These are phyloP conservation scores for Carex scoparia DNA, from an alignment of 176 grass and related monocot genomes.

Conservation along the genomic window DNA sequence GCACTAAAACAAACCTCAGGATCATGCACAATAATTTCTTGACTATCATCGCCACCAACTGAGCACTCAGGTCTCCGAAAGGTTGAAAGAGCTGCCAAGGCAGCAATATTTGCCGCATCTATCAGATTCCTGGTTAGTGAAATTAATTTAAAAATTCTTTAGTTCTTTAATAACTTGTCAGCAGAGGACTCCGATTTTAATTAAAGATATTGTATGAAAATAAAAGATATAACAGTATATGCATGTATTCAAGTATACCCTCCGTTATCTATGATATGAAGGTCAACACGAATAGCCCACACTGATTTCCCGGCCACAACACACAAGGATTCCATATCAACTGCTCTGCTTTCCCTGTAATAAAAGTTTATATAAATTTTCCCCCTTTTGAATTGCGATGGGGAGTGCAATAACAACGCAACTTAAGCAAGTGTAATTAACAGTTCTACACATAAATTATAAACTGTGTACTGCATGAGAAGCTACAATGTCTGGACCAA, in stretches of 20 bases:
- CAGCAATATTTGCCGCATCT: constrained; percentile 88
- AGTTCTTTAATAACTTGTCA: not conserved
- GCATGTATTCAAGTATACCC: constrained; percentile 46
- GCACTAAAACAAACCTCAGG: constrained; percentile 44
- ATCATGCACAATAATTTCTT: constrained; percentile 75
- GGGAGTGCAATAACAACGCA: not conserved
- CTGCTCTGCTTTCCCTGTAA: constrained; percentile 79
- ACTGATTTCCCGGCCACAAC: constrained; percentile 85
- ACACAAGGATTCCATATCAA: constrained; percentile 97
- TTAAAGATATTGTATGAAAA: not conserved
- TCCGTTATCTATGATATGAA: constrained; percentile 98
- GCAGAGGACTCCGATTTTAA: not conserved
- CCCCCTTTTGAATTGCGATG: not conserved
- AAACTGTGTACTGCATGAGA: not conserved
- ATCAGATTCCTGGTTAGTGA: constrained; percentile 68
- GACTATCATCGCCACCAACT: constrained; percentile 65
- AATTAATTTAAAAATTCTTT: not conserved
- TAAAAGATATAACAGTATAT: not conserved
- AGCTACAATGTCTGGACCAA: not conserved
- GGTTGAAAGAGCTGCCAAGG: constrained; percentile 73
- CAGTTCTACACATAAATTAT: not conserved
- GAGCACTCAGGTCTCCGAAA: constrained; percentile 86
- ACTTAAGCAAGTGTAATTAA: not conserved
- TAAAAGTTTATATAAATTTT: constrained; percentile 11
- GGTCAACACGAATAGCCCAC: constrained; percentile 76